Evolutionary conservation across 306 rosid genomes (phyloP).

Genomic region (Vigna radiata): DNA sequence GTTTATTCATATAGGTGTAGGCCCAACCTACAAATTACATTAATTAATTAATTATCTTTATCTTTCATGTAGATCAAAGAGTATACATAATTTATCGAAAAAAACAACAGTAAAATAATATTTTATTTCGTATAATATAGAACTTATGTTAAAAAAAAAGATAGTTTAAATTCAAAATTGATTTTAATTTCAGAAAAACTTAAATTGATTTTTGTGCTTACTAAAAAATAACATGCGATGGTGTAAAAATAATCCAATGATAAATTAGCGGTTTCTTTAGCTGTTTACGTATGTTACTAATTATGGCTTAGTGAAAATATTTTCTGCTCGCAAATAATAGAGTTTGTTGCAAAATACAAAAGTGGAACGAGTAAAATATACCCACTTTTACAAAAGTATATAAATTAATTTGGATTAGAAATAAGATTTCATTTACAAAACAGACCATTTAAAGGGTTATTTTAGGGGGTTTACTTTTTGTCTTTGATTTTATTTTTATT

Average conservation of each 20-base stretch:
- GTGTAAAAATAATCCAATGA: background rate
- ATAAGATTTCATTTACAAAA: background rate
- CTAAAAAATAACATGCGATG: background rate
- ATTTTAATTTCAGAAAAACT: too few relatives aligned
- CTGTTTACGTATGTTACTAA: background rate
- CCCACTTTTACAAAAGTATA: background rate
- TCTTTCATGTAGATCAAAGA: background rate
- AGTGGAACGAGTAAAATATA: background rate
- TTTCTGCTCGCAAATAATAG: background rate
- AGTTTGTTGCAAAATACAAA: background rate
- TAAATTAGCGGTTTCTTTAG: background rate
- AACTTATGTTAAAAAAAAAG: too few relatives aligned
- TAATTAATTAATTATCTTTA: background rate
- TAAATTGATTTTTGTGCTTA: too few relatives aligned
- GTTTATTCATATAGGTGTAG: conserved; percentile 33
- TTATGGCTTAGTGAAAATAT: background rate
- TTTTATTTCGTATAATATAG: background rate
- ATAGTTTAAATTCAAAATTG: too few relatives aligned
- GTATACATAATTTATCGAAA: background rate
- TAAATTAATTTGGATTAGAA: background rate
- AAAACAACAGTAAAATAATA: background rate
- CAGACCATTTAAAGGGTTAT: too few relatives aligned
- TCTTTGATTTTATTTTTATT: background rate
- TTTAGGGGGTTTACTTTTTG: too few relatives aligned
- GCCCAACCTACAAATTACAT: conserved; percentile 20